Conservation (phyloP, 208 protist species). For the Naegleria fowleri region DNA sequence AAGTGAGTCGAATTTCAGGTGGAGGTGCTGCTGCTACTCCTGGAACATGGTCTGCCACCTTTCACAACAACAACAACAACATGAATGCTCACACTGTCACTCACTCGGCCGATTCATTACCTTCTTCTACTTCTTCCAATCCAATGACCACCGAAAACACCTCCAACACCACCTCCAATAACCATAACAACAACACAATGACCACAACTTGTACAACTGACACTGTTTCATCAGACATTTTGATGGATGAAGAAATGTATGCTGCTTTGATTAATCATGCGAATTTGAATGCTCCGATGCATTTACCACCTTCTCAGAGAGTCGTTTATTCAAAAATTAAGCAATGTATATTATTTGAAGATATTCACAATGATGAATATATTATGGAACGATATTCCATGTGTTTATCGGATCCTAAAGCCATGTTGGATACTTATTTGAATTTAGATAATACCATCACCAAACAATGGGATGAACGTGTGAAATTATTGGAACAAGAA, state of each 20-base stretch:
- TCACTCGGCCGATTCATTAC: too few species aligned
- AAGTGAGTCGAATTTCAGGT: too few species aligned
- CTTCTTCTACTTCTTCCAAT: too few species aligned
- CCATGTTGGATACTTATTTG: not conserved
- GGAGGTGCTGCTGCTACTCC: too few species aligned
- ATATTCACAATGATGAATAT: not conserved
- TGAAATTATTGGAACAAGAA: not conserved
- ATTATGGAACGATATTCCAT: not conserved
- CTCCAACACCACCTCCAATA: too few species aligned
- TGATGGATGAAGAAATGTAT: not conserved
- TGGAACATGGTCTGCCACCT: too few species aligned
- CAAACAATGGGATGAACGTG: not conserved
- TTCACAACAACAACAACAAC: too few species aligned
- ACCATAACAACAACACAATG: too few species aligned
- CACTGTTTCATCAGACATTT: not conserved
- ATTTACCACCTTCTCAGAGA: not conserved
- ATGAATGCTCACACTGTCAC: too few species aligned
- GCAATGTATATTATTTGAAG: not conserved
- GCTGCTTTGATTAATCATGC: not conserved
- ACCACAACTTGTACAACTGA: too few species aligned
- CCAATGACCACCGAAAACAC: too few species aligned
- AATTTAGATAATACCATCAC: not conserved
- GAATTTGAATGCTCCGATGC: not conserved
- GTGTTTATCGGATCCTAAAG: not conserved
- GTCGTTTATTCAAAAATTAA: not conserved